Base-by-base conservation (phyloP, 305 asterid genomes). In the Andrographis paniculata region DNA sequence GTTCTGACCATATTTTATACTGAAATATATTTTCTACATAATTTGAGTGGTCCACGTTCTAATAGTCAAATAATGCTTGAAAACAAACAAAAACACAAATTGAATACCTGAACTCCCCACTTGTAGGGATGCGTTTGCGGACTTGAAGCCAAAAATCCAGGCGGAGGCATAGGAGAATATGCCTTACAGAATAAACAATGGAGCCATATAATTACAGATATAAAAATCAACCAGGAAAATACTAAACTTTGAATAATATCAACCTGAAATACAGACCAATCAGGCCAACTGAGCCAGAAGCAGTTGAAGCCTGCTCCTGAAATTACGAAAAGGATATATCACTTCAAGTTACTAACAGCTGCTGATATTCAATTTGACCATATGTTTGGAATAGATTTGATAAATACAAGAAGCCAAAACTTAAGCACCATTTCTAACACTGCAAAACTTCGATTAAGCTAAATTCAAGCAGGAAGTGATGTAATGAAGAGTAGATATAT, bases 181-280 rank as follows among this genome's bases (percentile, higher is more conserved):
- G 93, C 78, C 98, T 87, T 85, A 80, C 70, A 69, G 7, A 30
- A 50, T 46, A 47, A 52, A 60, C 47, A 67, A 52, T 8, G 22
- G 23, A 50, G 37, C 33, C 16, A 56, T 52, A 55, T 58, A 37
- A 55, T 30, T 17, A 60, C 47, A 54, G 50, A 54, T 57, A 17
- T 22, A n/a, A 51, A 53, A 36, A 20, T 44, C 48, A 59, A 55
- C 12, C 39, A 37, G 27, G 48, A 49, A 56, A 55, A 56, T 42
- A 35, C 58, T 12, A 55, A 50, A 13, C 43, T 31, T 45, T 43
- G 42, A 28, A 20, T 27, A 43, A 36, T 42, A 19, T 38, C 13
- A 61, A 91, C 99, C 96, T 91, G 99, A 71, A 75, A 91, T 50
- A 87, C 95, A 37, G 95, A 11, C 99, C 96, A 91, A 39, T 91